Percentiles rank a stretch among this genome's conserved stretches.
phyloP scores from a whole-genome alignment of 495 filamentous ascomycete species.

The Staphylotrichum tortipilum region DNA sequence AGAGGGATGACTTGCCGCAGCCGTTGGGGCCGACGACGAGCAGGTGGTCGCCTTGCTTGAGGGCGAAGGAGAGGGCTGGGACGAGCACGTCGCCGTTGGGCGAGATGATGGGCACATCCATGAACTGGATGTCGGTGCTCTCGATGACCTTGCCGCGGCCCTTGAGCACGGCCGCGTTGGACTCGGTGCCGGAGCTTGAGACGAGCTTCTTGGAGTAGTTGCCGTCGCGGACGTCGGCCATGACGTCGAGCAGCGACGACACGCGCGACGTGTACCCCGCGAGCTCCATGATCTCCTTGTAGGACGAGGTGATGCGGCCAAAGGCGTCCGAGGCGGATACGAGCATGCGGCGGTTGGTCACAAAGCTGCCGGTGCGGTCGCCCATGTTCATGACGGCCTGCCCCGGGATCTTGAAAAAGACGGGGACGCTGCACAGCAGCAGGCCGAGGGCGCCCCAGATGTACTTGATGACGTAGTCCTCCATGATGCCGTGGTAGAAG shows the following conservation, averaged over 20 bases:
- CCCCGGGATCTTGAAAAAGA: constrained; percentile 89
- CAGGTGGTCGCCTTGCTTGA: constrained; percentile 78
- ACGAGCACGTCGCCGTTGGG: constrained; percentile 93
- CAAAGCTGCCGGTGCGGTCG: constrained; percentile 89
- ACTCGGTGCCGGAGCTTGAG: constrained; percentile 69
- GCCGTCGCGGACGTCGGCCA: constrained; percentile 83
- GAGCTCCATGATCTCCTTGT: constrained; percentile 91
- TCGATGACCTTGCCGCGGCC: constrained; percentile 70
- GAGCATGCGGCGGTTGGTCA: constrained; percentile 87
- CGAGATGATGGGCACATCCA: constrained; percentile 90
- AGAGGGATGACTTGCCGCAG: constrained; percentile 91
- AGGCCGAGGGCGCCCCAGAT: constrained; percentile 95
- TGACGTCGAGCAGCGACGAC: constrained; percentile 78
- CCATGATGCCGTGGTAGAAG: constrained; percentile 96
- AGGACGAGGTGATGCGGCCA: constrained; percentile 94
- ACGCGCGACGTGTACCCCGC: constrained; percentile 94
- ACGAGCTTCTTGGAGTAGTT: constrained; percentile 94
- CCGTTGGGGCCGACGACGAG: constrained; percentile 95
- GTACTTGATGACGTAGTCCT: constrained; percentile 98
- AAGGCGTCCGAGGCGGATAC: constrained; percentile 91
- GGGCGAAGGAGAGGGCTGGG: constrained; percentile 71
- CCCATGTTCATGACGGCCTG: constrained; percentile 61
- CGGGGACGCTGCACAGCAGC: constrained; percentile 88
- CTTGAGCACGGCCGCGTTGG: constrained; percentile 69
- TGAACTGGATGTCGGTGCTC: constrained; percentile 77